Conservation (phyloP, 345 rosid species). For the Cochlearia excelsa region DNA sequence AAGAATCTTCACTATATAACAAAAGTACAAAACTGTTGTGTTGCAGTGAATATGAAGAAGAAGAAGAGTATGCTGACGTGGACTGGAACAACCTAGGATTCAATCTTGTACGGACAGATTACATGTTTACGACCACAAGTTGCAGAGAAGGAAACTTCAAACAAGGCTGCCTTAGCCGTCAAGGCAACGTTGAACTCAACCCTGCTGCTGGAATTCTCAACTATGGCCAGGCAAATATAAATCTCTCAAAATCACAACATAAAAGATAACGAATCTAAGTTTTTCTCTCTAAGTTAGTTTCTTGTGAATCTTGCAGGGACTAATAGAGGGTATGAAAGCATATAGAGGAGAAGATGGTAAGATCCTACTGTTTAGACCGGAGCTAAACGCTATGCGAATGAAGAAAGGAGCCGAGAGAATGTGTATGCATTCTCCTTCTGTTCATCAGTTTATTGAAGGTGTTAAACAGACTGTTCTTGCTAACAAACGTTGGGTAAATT, state of each 20-base stretch:
- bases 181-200: constrained; percentile 58
- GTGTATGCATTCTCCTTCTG: constrained; percentile 82
- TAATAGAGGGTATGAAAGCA: constrained; percentile 83
- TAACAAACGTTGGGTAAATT: constrained; percentile 78
- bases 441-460: constrained; percentile 66
- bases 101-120: constrained; percentile 53
- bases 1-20: not conserved
- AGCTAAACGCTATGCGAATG: constrained; percentile 70
- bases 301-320: constrained; percentile 46
- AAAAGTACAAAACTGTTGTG: constrained; percentile 2
- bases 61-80: constrained; percentile 61
- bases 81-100: constrained; percentile 89
- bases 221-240: constrained; percentile 85
- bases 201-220: constrained; percentile 84
- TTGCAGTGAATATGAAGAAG: constrained; percentile 43
- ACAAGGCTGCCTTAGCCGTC: constrained; percentile 50
- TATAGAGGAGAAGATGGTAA: constrained; percentile 63
- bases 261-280: not conserved
- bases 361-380: constrained; percentile 72
- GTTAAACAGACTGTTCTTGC: constrained; percentile 65
- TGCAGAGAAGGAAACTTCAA: constrained; percentile 43
- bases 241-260: constrained; percentile 8
- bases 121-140: constrained; percentile 62
- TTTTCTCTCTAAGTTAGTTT: not conserved
- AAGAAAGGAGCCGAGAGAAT: constrained; percentile 71